Evolutionary conservation across 2,329 filamentous ascomycete species (phyloP), one percentile per base, ranked within the genome.

Genomic region (Pseudogymnoascus sp.): DNA sequence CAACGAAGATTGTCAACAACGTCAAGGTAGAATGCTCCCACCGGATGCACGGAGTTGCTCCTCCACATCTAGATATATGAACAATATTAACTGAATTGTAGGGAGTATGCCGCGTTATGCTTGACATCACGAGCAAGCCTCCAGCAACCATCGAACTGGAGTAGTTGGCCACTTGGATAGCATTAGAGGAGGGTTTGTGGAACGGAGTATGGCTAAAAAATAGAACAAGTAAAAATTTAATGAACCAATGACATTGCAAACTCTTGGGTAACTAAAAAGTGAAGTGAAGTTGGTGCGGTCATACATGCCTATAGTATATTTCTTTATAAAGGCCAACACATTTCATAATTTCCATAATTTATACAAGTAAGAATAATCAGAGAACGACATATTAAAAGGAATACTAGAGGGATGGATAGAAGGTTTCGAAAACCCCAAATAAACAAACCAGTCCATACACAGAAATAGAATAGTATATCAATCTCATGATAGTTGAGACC

Each of bases 1-100:
- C 81, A 53, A 82, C 80, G 13, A 79, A 87, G 65, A 93, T 93
- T 70, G 83, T 89, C 64, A 93, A 91, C 70, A 86, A 91, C 75
- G 87, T 92, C 0, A 79, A 88, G 47, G 63, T 63, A 61, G 37
- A 21, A 19, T 63, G 1, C 19, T 60, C 26, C 24, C 26, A 44
- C 13, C 56, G 6, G 14, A n/a, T 7, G 2, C 42, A 40, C 35
- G n/a, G 31, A 44, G 10, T 31, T 50, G 33, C 4, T 21, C 14
- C 16, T 60, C 61, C 16, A 1, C 6, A 13, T 19, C 33, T 53
- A 44, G 4, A 44, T 26, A 35, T 33, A 37, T 16, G n/a, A 11
- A 21, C n/a, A 19, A 29, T 61, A 47, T 42, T 64, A 64, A 64
- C 62, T n/a, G 33, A 56, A 68, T 72, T 33, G 64, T 50, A 72